Base-by-base conservation (phyloP, 129 eudicot genomes). In the Calendula officinalis region DNA sequence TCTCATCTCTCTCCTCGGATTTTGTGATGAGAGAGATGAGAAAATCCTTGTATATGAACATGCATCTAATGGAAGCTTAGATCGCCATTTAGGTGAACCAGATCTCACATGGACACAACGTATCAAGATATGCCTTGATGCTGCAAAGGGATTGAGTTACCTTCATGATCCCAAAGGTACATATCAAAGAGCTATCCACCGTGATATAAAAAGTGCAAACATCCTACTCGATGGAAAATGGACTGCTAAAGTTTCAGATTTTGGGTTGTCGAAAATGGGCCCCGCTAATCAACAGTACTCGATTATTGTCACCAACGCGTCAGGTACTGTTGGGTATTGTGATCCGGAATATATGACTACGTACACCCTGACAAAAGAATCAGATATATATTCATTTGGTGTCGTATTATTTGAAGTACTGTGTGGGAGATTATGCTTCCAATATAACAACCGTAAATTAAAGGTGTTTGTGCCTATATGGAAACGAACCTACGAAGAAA, bases 21-120 rank as follows among this genome's bases (percentile, higher is more conserved):
- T 55, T 12, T 55, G 61, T 8, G 61, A 55, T 5, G 42, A 55
- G 4, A 6, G 5, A 9, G 22, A 8, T 33, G 61, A 55, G 22
- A 55, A 55, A 40, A 55, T 55, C 42, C 14, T 55, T 34, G 41
- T 55, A 1, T 55, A 55, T 8, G 61, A 55, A 8, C 12, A 55
- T 12, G 61, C 61, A 34, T 55, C 42, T 33, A 9, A 34, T 55
- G 42, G 61, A 27, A 55, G 61, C 61, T 40, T 55, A 1, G 42
- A 55, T 55, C 22, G 61, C 42, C 42, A 55, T 36, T 34, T 55
- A 55, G 12, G 42, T 17, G 7, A 3, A 41, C 32, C 22, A 7
- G 3, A 7, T 12, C 61, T 55, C 61, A 55, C 42, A 5, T 55
- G 61, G 61, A 27, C 40, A 3, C 13, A 33, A 34, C 61, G 61